Base-by-base conservation (phyloP, 2,329 filamentous ascomycete genomes). In the Aspergillus aculeatus region DNA sequence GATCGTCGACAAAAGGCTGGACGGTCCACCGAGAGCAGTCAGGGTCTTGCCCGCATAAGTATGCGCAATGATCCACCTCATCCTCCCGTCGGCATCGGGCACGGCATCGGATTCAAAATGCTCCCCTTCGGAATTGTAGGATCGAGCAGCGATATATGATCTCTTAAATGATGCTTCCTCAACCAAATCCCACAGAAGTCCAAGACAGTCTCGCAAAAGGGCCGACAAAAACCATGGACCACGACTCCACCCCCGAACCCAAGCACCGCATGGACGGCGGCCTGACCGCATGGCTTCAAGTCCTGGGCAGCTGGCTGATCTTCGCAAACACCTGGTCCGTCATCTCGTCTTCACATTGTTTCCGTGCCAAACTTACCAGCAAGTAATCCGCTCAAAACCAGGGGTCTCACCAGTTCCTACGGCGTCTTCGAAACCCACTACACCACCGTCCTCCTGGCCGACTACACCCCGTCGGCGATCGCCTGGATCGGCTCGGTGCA, bases 401-500 rank as follows among this genome's bases (percentile, higher is more conserved):
- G 38, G 38, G 38, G 38, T 9, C 14, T 44, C 1, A 44, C 38
- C 2, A 44, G 38, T 19, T 44, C 38, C 5, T 44, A 44, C 38
- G 38, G 38, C 7, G 38, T 44, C 38, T 44, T 44, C 38, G 38
- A 44, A 44, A 7, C 38, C 6, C 38, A 44, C 38, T 44, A 44
- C 69, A 71, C 71, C 0, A 68, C 73, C 60, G 72, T 64, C 1
- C 71, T 77, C 23, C n/a, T 61, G 2, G 16, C 47, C 6, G 14
- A 44, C 5, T 44, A 44, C 38, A 62, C 70, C 2, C 69, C 76
- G 0, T 76, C 78, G 2, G 69, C 73, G 14, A 74, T 83, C 23
- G 77, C 76, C n/a, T 83, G 81, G 81, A 78, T 83, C 19, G 81
- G 81, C 3, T 80, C 80, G 16, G 62, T 83, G 1, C 78, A 83